Evolutionary conservation across 768 basidiomycete species (phyloP).

Genomic region (Amyloporia xantha): DNA sequence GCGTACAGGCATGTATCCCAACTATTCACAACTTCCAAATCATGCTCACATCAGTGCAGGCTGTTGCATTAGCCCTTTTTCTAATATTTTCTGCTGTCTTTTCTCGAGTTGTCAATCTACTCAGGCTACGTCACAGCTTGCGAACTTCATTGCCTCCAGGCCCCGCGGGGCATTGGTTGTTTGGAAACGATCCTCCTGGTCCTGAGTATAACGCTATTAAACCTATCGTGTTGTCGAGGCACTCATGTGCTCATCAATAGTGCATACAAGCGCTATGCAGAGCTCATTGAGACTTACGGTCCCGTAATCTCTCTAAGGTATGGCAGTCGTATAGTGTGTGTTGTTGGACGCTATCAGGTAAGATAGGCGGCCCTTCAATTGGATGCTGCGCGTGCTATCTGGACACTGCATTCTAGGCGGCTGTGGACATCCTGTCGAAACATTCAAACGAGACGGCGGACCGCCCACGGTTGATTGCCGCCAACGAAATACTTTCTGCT

Average conservation of each 20-base stretch:
- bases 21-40: too few species aligned
- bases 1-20: too few species aligned
- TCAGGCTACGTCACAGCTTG: too few species aligned
- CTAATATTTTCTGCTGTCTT: too few species aligned
- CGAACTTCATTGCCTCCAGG: conserved; percentile 14
- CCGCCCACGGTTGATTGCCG: conserved; percentile 30
- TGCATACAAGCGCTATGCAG: conserved; percentile 25
- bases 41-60: too few species aligned
- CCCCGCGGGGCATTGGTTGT: conserved; percentile 16
- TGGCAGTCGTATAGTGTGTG: conserved; percentile 35
- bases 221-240: too few species aligned
- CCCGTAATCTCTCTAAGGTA: conserved; percentile 52
- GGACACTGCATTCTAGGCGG: conserved; percentile 20
- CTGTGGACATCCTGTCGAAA: conserved; percentile 35
- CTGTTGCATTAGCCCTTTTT: too few species aligned
- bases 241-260: too few species aligned
- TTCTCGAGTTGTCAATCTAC: too few species aligned
- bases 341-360: conserved; percentile 36
- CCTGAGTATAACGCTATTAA: background rate
- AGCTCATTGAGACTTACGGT: conserved; percentile 56
- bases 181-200: conserved; percentile 11
- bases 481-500: conserved; percentile 27
- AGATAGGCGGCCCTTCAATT: too few species aligned
- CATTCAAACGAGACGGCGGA: conserved; percentile 29
- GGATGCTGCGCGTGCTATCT: too few species aligned